Evolutionary conservation across 2,329 filamentous ascomycete genomes (phyloP).

Genomic region (Alternaria longipes): DNA sequence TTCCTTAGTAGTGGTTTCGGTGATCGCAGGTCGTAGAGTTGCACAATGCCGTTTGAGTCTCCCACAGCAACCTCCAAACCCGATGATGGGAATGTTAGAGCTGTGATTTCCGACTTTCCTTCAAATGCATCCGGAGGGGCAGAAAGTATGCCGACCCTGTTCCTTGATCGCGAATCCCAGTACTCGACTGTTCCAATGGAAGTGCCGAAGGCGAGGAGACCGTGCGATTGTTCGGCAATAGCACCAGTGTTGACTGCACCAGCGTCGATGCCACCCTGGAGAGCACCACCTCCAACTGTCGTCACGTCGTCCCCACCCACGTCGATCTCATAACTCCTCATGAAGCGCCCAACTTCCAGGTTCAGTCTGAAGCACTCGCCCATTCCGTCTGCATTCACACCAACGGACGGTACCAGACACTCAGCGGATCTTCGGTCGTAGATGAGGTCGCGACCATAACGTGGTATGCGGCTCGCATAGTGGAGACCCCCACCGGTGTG

Average conservation of each 20-base stretch:
- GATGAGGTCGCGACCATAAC: constrained; percentile 88
- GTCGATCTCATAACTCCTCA: constrained; percentile 92
- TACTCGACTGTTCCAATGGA: constrained; percentile 96
- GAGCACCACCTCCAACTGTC: constrained; percentile 71
- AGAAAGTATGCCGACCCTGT: constrained; percentile 79
- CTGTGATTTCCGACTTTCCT: constrained; percentile 74
- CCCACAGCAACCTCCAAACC: constrained; percentile 88
- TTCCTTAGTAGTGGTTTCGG: constrained; percentile 87
- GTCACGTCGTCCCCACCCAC: constrained; percentile 82
- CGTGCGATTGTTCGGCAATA: constrained; percentile 88
- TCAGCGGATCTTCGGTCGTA: constrained; percentile 87
- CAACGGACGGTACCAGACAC: constrained; percentile 85
- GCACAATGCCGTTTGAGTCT: constrained; percentile 85
- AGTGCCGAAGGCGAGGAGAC: constrained; percentile 91
- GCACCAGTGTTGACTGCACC: constrained; percentile 88
- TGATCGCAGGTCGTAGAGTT: constrained; percentile 91
- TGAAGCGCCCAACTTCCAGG: constrained; percentile 88
- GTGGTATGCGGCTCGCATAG: constrained; percentile 86
- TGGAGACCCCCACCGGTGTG: constrained; percentile 90
- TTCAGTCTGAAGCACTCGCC: constrained; percentile 95
- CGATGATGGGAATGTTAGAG: constrained; percentile 83
- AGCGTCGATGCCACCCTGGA: constrained; percentile 87
- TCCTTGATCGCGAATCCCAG: constrained; percentile 89
- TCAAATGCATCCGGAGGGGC: constrained; percentile 54
- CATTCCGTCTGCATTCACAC: constrained; percentile 82